Percentiles rank a stretch among this genome's conserved stretches.
Conservation (phyloP, 768 basidiomycete genomes). For the Boletus pseudo-olivaceus region DNA sequence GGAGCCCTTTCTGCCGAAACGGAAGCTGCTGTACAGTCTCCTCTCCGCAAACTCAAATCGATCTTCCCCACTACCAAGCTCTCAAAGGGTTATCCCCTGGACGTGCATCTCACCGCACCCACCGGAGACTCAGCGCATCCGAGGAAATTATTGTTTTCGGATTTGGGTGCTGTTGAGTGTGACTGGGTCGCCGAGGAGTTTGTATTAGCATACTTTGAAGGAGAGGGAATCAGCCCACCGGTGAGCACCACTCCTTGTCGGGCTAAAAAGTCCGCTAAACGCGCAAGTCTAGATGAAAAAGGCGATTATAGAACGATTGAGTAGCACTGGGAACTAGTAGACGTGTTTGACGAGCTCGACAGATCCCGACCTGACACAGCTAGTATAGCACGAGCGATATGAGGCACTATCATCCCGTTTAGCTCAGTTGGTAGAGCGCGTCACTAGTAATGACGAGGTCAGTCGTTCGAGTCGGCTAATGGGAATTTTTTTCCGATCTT, state of each 20-base stretch:
- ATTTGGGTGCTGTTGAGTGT: slow-evolving; percentile 67
- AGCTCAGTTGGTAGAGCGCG: slow-evolving; percentile 56
- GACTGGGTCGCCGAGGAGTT: slow-evolving; percentile 76
- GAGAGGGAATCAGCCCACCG: slow-evolving; percentile 63
- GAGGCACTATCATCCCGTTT: slow-evolving; percentile 26
- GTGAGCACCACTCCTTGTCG: slow-evolving; percentile 38
- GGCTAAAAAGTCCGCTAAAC: neutral
- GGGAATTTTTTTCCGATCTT: slow-evolving; percentile 25
- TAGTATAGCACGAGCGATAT: no score
- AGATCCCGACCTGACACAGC: neutral
- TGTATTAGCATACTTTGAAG: slow-evolving; percentile 71
- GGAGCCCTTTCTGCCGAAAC: slow-evolving; percentile 57
- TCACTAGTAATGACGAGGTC: slow-evolving; percentile 71
- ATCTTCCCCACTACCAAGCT: slow-evolving; percentile 71
- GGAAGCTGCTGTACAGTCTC: slow-evolving; percentile 53
- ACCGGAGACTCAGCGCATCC: slow-evolving; percentile 39
- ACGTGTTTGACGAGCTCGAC: neutral
- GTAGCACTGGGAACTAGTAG: slow-evolving; percentile 16
- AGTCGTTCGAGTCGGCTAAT: slow-evolving; percentile 63
- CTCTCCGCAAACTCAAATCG: slow-evolving; percentile 69
- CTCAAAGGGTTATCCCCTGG: slow-evolving; percentile 63
- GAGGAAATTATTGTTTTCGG: slow-evolving; percentile 61
- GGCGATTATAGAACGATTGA: slow-evolving; percentile 23
- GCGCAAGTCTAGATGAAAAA: slow-evolving; percentile 28
- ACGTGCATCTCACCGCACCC: slow-evolving; percentile 64